phyloP scores from a whole-genome alignment of 441 rosid genomes.

The Populus hybrid region DNA sequence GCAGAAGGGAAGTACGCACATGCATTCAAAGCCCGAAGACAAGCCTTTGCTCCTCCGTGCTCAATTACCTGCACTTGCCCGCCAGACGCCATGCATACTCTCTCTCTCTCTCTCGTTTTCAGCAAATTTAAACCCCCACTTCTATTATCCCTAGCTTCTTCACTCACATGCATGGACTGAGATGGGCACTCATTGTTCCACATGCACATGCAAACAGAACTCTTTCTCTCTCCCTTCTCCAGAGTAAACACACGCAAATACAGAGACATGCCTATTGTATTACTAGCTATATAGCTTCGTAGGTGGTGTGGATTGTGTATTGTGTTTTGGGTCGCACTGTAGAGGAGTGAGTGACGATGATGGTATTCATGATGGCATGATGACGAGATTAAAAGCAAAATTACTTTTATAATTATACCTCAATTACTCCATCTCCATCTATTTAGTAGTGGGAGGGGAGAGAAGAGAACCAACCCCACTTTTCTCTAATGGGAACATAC shows the following conservation, averaged over 20 bases:
- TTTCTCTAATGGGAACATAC: constrained; percentile 25
- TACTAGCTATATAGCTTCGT: too few relatives aligned
- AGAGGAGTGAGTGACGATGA: constrained; percentile 31
- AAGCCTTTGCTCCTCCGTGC: constrained; percentile 2
- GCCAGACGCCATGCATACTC: constrained; percentile 39
- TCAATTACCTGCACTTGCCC: constrained; percentile 32
- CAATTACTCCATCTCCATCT: neutral
- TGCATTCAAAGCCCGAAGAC: constrained; percentile 28
- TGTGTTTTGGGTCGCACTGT: neutral
- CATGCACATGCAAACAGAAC: constrained; percentile 54
- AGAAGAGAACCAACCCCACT: constrained; percentile 19
- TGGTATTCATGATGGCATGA: constrained; percentile 48
- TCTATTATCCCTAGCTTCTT: neutral
- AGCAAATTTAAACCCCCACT: constrained; percentile 19
- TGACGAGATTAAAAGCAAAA: constrained; percentile 41
- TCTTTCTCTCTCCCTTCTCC: neutral
- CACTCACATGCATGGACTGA: constrained; percentile 63
- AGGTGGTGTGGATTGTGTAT: neutral
- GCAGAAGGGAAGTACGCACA: constrained; percentile 20
- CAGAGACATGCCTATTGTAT: neutral
- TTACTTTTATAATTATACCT: neutral
- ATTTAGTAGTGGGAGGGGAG: constrained; percentile 13
- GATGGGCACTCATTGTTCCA: constrained; percentile 53
- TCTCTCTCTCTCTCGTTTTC: constrained; percentile 19
- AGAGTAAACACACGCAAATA: neutral